These are phyloP conservation scores for Exidia glandulosa DNA, from an alignment of 768 basidiomycete species.

Conservation along the genomic window DNA sequence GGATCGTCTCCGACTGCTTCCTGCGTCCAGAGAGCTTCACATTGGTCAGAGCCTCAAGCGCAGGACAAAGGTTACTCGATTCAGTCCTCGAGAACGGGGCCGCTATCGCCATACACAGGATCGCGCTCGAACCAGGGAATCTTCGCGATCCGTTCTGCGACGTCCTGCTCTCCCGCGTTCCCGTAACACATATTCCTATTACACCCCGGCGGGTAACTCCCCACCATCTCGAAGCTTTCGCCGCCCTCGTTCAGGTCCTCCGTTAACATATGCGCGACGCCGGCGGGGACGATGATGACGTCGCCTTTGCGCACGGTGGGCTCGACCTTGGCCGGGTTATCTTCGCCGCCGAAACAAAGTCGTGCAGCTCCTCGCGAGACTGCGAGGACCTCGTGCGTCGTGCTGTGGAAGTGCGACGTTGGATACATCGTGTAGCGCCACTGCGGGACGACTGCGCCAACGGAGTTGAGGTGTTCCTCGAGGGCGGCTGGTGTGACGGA, in stretches of 20 bases:
- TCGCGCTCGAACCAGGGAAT: conserved; percentile 29
- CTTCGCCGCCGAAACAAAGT: conserved; percentile 31
- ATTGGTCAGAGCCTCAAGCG: too few species aligned
- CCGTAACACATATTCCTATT: conserved; percentile 32
- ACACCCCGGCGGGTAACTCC: conserved; percentile 26
- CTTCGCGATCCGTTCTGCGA: conserved; percentile 16
- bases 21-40: too few species aligned
- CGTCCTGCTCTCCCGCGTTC: conserved; percentile 16
- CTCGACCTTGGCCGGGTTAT: conserved; percentile 22
- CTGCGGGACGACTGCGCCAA: conserved; percentile 25
- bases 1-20: too few species aligned
- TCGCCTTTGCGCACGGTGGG: conserved; percentile 25
- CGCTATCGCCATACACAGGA: conserved; percentile 29
- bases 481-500: conserved; percentile 13
- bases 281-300: conserved; percentile 30
- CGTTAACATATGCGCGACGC: conserved; percentile 27
- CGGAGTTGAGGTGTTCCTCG: conserved; percentile 22
- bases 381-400: conserved; percentile 30
- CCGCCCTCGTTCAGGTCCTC: conserved; percentile 13
- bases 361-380: conserved; percentile 22
- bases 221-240: conserved; percentile 30
- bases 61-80: too few species aligned
- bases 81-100: too few species aligned
- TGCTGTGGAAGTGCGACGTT: conserved; percentile 32
- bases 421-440: conserved; percentile 35